These are phyloP conservation scores for Wallacemonas rigidus DNA, from an alignment of 208 protist genomes.

Conservation along the genomic window DNA sequence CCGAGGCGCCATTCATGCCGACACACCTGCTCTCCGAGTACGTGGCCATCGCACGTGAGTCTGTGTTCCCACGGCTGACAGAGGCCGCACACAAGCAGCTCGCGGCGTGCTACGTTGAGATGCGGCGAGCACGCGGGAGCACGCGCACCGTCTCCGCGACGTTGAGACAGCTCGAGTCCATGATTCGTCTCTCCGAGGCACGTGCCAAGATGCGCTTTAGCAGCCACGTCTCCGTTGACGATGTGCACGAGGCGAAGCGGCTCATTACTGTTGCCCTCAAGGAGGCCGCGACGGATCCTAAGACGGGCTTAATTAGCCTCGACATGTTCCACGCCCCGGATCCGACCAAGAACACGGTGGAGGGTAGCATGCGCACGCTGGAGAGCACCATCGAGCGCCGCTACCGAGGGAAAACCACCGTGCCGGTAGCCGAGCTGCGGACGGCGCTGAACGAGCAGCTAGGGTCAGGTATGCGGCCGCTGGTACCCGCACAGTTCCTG, in stretches of 20 bases:
- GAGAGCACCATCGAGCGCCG: conserved; percentile 63
- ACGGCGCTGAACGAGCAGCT: conserved; percentile 71
- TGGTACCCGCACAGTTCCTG: conserved; percentile 72
- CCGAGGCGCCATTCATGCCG: conserved; percentile 74
- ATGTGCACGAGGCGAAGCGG: conserved; percentile 91
- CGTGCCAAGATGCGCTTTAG: conserved; percentile 91
- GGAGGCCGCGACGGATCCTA: conserved; percentile 85
- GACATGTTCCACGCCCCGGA: conserved; percentile 90
- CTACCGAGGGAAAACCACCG: conserved; percentile 45
- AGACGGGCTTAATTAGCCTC: conserved; percentile 87
- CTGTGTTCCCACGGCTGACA: conserved; percentile 82
- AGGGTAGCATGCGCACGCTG: conserved; percentile 79
- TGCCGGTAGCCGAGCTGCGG: conserved; percentile 69
- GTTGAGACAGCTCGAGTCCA: conserved; percentile 98
- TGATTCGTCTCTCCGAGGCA: conserved; percentile 97
- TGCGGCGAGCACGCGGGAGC: conserved; percentile 86
- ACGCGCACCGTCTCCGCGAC: conserved; percentile 97
- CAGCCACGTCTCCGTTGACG: conserved; percentile 64
- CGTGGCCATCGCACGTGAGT: conserved; percentile 91
- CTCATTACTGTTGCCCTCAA: conserved; percentile 89
- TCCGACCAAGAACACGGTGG: conserved; percentile 74
- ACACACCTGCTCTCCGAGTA: conserved; percentile 88
- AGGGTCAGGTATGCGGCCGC: conserved; percentile 44
- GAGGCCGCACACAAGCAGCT: conserved; percentile 91
- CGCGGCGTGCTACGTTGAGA: conserved; percentile 93